Base-by-base conservation (phyloP, 2,329 filamentous ascomycete genomes). In the Colletotrichum sp. region DNA sequence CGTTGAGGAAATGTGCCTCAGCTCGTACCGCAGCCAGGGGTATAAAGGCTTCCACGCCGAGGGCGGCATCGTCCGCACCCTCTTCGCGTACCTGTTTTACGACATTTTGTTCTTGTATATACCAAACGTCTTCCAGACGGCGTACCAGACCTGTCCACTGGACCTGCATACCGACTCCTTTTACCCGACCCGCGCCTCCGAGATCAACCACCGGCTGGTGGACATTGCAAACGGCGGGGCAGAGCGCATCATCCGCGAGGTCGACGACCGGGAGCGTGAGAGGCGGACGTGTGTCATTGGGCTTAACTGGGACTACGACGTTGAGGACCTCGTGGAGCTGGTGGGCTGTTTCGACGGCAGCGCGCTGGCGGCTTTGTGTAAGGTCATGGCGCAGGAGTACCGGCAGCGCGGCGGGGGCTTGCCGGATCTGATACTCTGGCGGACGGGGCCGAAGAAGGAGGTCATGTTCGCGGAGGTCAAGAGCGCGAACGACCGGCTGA, bases 21-120 rank as follows among this genome's bases (percentile, higher is more conserved):
- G 93, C 60, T 92, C 94, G 87, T 99, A 99, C 84, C 93, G 95
- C 36, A 88, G 90, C 12, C 89, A 94, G 68, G 96, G 96, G 4
- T 99, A 95, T 93, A 98, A 98, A 83, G 97, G 97, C 13, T 98
- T 96, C 81, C 97, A 99, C 84, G 92, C 94, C 21, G 97, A 99
- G 87, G 95, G 96, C 39, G 95, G 96, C 3, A 96, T 99, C 79
- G 87, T 99, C 8, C 93, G 96, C n/a, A 99, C 97, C 0, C 88
- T 99, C 30, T 96, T 96, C 84, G 94, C 93, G 16, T 96, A 97
- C 81, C 91, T 99, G 21, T 98, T 99, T 87, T 97, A 93, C 87
- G 96, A 99, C 84, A 91, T 99, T 28, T 88, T 99, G 8, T 99
- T 99, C 85, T 89, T 95, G 30, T 98, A 98, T 84, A 91, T 99